Conservation (phyloP, 208 protist species). For the Acanthamoeba divionensis region DNA sequence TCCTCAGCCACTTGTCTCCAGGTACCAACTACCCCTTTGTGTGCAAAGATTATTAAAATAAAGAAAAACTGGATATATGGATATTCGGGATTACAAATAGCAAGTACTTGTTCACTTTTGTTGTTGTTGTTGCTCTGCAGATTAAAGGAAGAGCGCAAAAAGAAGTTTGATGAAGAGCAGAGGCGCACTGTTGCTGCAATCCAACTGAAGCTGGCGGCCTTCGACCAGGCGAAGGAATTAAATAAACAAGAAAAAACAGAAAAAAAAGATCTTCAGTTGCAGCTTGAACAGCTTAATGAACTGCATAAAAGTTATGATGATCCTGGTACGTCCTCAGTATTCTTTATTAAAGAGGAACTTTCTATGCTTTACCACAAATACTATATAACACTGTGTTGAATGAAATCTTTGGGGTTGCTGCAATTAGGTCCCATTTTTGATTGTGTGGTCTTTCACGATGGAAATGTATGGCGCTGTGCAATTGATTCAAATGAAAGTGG, state of each 20-base stretch:
- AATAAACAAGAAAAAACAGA: conserved; percentile 22
- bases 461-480: conserved; percentile 54
- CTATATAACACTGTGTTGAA: no score
- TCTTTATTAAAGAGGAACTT: background rate
- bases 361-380: no score
- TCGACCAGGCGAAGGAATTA: no score
- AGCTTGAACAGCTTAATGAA: conserved; percentile 34
- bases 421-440: conserved; percentile 64
- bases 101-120: background rate
- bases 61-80: no score
- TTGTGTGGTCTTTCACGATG: conserved; percentile 61
- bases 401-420: no score
- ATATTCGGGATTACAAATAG: no score
- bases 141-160: conserved; percentile 63
- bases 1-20: background rate
- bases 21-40: background rate
- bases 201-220: background rate
- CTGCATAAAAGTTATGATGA: conserved; percentile 48
- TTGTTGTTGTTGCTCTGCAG: background rate
- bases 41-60: background rate
- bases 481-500: conserved; percentile 58
- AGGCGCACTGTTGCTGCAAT: background rate
- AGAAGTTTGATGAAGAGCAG: conserved; percentile 58
- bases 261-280: background rate
- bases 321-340: background rate